Percentiles rank a stretch among this genome's conserved stretches.
These are phyloP conservation scores for Fusarium anguioides DNA, from an alignment of 2,329 filamentous ascomycete species.

Conservation along the genomic window DNA sequence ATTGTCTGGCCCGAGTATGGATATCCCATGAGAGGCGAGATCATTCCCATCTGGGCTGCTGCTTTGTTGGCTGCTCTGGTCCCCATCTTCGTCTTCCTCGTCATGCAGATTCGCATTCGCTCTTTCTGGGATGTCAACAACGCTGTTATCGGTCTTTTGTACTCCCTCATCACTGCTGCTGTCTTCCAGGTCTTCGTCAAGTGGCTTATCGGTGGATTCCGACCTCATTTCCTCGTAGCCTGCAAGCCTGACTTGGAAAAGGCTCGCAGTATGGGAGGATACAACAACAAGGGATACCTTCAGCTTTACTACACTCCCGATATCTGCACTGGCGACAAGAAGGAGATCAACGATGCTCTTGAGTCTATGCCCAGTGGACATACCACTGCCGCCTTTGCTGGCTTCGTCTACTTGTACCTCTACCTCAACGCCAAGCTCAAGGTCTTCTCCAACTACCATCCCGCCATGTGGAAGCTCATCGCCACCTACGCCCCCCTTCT, in stretches of 20 bases:
- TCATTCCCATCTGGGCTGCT: slow-evolving; percentile 77
- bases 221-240: slow-evolving; percentile 77
- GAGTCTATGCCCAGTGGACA: slow-evolving; percentile 81
- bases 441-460: slow-evolving; percentile 77
- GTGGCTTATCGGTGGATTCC: slow-evolving; percentile 77
- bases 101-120: slow-evolving; percentile 74
- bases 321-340: slow-evolving; percentile 74
- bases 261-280: slow-evolving; percentile 46
- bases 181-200: slow-evolving; percentile 83
- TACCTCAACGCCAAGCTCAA: slow-evolving; percentile 85
- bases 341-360: slow-evolving; percentile 74
- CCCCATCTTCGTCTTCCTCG: slow-evolving; percentile 72
- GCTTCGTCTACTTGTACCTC: slow-evolving; percentile 75
- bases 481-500: slow-evolving; percentile 73
- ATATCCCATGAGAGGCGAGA: slow-evolving; percentile 76
- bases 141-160: slow-evolving; percentile 74
- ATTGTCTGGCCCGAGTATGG: slow-evolving; percentile 77
- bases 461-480: slow-evolving; percentile 78
- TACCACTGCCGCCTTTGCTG: slow-evolving; percentile 77
- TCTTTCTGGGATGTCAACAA: slow-evolving; percentile 80
- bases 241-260: slow-evolving; percentile 66
- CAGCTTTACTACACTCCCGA: slow-evolving; percentile 75
- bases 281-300: slow-evolving; percentile 63
- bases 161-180: slow-evolving; percentile 75
- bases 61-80: slow-evolving; percentile 73